Conservation (phyloP, 768 basidiomycete species). For the Lentinula edodes region DNA sequence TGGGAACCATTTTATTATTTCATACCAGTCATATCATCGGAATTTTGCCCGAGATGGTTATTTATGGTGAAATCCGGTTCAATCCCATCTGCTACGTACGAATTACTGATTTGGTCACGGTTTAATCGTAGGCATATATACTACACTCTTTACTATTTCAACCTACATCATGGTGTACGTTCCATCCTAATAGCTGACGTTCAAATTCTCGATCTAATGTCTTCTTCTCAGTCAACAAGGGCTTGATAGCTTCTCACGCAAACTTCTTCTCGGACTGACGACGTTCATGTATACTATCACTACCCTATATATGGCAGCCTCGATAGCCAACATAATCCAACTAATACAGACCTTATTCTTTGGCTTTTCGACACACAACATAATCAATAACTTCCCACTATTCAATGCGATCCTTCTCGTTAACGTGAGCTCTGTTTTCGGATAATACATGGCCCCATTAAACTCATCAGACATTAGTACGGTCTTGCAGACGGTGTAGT, state of each 20-base stretch:
- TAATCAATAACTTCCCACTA: neutral
- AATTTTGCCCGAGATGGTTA: neutral
- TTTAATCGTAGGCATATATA: neutral
- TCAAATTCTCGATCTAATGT: neutral
- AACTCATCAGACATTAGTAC: neutral
- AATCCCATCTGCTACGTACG: neutral
- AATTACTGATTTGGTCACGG: neutral
- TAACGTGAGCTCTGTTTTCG: neutral
- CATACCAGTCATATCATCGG: neutral
- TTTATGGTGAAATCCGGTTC: neutral
- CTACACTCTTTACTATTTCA: neutral
- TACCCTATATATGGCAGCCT: neutral
- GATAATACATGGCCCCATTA: neutral
- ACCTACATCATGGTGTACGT: neutral
- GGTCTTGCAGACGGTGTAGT: conserved; percentile 5
- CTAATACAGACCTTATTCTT: neutral
- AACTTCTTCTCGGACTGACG: neutral
- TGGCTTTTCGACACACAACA: neutral
- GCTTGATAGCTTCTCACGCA: neutral
- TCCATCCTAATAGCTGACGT: too few relatives aligned
- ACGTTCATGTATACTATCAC: conserved; percentile 3
- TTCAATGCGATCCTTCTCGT: neutral
- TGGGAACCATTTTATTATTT: neutral
- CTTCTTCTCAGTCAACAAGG: neutral
- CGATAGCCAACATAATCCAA: neutral